phyloP scores from a whole-genome alignment of 1,284 basidiomycete genomes.

The Heterobasidion parviporum region DNA sequence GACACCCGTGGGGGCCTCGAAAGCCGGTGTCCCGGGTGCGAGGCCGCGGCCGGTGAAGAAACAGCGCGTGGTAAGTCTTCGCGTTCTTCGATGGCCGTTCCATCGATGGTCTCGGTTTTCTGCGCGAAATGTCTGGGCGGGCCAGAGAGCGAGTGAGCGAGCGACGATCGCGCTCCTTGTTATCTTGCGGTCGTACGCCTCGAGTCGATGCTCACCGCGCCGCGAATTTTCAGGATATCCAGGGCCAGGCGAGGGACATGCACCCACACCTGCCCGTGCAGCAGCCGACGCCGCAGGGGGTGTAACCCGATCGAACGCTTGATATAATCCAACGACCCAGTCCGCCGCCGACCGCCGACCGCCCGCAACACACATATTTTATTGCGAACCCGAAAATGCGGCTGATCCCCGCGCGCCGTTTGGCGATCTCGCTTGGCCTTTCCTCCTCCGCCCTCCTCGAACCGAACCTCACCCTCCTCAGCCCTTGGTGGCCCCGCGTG shows the following conservation, averaged over 20 bases:
- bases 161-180: not conserved
- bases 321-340: not conserved
- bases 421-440: too few species aligned
- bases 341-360: not conserved
- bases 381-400: not conserved
- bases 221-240: slow-evolving; percentile 23
- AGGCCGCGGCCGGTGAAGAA: slow-evolving; percentile 70
- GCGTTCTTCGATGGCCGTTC: not conserved
- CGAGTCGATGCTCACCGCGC: slow-evolving; percentile 3
- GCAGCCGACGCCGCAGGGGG: slow-evolving; percentile 39
- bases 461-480: too few species aligned
- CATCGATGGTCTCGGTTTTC: not conserved
- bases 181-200: not conserved
- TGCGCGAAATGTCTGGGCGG: not conserved
- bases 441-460: too few species aligned
- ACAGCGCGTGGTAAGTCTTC: slow-evolving; percentile 55
- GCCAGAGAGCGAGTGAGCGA: not conserved
- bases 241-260: slow-evolving; percentile 31
- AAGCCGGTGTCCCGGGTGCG: slow-evolving; percentile 42
- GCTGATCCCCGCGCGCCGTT: too few species aligned
- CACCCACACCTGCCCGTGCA: slow-evolving; percentile 23
- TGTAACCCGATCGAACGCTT: slow-evolving; percentile 13
- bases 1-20: slow-evolving; percentile 11
- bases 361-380: not conserved
- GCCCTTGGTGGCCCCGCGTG: too few species aligned